These are phyloP conservation scores for Nissolia schottii DNA, from an alignment of 306 rosid genomes.

Conservation along the genomic window DNA sequence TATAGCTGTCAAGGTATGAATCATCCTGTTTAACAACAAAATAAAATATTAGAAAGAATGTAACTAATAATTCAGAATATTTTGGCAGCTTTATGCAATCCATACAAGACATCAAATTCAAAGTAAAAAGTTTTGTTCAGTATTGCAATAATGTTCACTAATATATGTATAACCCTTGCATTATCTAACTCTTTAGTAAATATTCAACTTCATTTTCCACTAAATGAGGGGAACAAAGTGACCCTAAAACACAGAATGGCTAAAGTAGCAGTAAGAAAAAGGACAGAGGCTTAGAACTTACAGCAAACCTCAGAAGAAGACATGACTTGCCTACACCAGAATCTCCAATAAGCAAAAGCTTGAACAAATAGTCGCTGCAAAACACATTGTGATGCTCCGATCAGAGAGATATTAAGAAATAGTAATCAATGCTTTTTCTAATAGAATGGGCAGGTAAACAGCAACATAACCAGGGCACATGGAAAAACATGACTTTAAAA, in stretches of 20 bases:
- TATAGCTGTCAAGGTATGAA: slow-evolving; percentile 98
- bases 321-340: slow-evolving; percentile 99
- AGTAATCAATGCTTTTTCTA: not conserved
- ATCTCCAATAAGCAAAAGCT: slow-evolving; percentile 96
- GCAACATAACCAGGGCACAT: slow-evolving; percentile 6
- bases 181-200: not conserved
- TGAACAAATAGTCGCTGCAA: slow-evolving; percentile 89
- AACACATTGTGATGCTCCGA: not conserved
- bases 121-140: not conserved
- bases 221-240: not conserved
- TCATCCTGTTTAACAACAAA: slow-evolving; percentile 63
- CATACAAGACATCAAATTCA: not conserved
- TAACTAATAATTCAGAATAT: not conserved
- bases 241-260: not conserved
- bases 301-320: slow-evolving; percentile 98
- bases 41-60: slow-evolving; percentile 6
- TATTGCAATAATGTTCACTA: not conserved
- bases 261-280: not conserved
- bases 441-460: not conserved
- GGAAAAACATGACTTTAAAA: slow-evolving; percentile 2
- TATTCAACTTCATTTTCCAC: not conserved
- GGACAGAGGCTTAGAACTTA: slow-evolving; percentile 42
- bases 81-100: not conserved
- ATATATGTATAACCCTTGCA: not conserved
- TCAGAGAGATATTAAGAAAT: slow-evolving; percentile 4